Percentiles rank a stretch among this genome's conserved stretches.
Evolutionary conservation across 2,329 filamentous ascomycete species (phyloP).

Genomic region (Blumeria hordei): DNA sequence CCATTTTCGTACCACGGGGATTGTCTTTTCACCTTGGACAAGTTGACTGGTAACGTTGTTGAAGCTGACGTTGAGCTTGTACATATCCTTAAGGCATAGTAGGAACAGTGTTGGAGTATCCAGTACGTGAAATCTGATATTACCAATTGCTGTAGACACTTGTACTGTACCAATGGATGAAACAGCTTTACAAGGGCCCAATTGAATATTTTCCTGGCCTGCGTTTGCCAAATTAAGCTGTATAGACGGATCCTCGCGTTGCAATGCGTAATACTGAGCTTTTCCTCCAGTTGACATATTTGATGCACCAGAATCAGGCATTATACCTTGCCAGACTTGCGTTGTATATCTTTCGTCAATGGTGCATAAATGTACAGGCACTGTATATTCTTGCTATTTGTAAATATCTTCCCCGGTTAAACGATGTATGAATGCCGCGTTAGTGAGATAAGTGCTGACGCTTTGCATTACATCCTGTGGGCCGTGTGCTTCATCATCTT

Average conservation of each 20-base stretch:
- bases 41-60: constrained; percentile 1
- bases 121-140: neutral
- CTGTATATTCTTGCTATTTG: neutral
- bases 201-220: neutral
- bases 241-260: neutral
- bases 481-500: no score
- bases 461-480: no score
- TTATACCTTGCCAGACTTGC: neutral
- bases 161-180: neutral
- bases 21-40: neutral
- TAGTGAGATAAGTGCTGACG: neutral
- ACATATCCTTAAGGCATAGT: neutral
- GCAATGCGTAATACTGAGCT: neutral
- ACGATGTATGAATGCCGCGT: neutral
- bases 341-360: neutral
- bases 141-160: neutral
- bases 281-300: neutral
- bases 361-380: neutral
- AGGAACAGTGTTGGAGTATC: neutral
- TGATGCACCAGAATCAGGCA: neutral
- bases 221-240: neutral
- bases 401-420: neutral
- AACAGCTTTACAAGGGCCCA: neutral
- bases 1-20: neutral
- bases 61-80: neutral